phyloP scores from a whole-genome alignment of 1,139 yeast genomes.

The Sugiyamaella pinicola region DNA sequence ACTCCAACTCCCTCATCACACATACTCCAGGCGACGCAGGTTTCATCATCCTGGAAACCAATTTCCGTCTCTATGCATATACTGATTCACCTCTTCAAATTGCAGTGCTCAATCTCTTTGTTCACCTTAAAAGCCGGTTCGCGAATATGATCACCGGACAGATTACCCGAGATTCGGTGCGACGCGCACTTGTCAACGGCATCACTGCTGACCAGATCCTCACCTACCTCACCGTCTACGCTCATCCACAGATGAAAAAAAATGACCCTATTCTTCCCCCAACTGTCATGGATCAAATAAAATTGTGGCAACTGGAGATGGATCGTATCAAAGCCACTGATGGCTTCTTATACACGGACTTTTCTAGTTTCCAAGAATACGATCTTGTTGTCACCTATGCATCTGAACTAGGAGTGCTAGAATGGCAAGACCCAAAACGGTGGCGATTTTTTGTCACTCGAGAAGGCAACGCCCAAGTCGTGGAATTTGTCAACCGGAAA shows the following conservation, averaged over 20 bases:
- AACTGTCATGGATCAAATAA: conserved; percentile 92
- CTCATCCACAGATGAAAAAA: conserved; percentile 85
- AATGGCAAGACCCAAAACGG: conserved; percentile 78
- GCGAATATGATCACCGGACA: conserved; percentile 93
- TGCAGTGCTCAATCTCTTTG: conserved; percentile 86
- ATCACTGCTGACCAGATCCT: conserved; percentile 95
- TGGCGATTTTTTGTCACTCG: conserved; percentile 77
- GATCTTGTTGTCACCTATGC: conserved; percentile 76
- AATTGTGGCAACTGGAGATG: conserved; percentile 92
- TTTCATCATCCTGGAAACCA: conserved; percentile 86
- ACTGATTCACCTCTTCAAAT: conserved; percentile 95
- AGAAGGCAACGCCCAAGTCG: conserved; percentile 86
- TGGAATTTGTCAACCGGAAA: conserved; percentile 77
- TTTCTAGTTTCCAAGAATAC: conserved; percentile 74
- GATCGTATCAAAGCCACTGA: conserved; percentile 88
- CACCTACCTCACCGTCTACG: conserved; percentile 84
- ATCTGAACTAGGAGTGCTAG: conserved; percentile 82
- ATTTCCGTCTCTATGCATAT: conserved; percentile 89
- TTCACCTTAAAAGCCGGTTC: conserved; percentile 79
- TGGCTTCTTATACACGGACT: conserved; percentile 88
- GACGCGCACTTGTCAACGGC: conserved; percentile 82
- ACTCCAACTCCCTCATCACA: conserved; percentile 30
- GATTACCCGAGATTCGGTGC: conserved; percentile 86
- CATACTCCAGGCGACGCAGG: conserved; percentile 38
- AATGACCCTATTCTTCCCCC: conserved; percentile 69